These are phyloP conservation scores for Blastocystis sp. DNA, from an alignment of 352 stramenopile genomes.

Conservation along the genomic window DNA sequence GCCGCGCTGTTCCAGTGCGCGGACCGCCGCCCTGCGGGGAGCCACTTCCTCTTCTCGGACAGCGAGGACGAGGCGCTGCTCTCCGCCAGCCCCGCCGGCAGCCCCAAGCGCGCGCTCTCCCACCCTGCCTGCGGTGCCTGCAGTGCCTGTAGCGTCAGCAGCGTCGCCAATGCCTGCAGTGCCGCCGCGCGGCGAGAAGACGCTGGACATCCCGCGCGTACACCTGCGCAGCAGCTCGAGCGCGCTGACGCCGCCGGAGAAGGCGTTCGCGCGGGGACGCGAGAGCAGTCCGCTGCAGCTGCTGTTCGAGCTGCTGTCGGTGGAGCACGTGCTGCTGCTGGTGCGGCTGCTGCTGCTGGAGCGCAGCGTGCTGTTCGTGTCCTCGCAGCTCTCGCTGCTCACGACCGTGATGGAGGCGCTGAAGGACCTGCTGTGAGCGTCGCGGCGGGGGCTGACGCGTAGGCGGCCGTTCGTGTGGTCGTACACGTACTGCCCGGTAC, in stretches of 20 bases:
- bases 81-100: background rate
- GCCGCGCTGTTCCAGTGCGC: background rate
- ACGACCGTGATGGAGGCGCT: conserved; percentile 24
- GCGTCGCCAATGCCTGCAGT: background rate
- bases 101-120: background rate
- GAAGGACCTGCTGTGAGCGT: conserved; percentile 48
- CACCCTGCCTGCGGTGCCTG: background rate
- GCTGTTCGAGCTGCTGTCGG: conserved; percentile 19
- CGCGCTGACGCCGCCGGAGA: background rate
- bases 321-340: conserved; percentile 17
- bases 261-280: background rate
- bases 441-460: background rate
- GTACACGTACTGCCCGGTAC: conserved; percentile 52
- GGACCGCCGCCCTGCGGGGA: background rate
- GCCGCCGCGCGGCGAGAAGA: background rate
- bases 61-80: background rate
- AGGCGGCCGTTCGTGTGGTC: conserved; percentile 56
- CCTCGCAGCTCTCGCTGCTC: conserved; percentile 37
- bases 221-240: background rate
- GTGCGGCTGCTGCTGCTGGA: conserved; percentile 43
- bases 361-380: conserved; percentile 32
- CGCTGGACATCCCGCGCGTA: background rate
- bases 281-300: background rate
- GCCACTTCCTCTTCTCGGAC: background rate
- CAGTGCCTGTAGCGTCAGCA: no score